Evolutionary conservation across 768 basidiomycete species (phyloP).

Genomic region (Phlegmacium glaucopus): DNA sequence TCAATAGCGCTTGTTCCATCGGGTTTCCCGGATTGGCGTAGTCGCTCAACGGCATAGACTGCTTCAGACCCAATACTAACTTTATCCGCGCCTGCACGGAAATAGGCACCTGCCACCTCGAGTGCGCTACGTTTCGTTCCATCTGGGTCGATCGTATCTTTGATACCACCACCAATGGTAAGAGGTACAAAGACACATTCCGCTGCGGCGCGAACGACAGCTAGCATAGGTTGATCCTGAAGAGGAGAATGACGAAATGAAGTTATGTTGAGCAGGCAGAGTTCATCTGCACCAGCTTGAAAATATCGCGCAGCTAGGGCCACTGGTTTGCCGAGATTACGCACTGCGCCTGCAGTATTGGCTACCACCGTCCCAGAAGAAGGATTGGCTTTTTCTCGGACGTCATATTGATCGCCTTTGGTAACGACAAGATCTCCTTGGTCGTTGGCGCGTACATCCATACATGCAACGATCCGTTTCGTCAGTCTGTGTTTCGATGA

Average conservation of each 20-base stretch:
- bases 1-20: slow-evolving; percentile 88
- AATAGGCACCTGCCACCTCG: slow-evolving; percentile 95
- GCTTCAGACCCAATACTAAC: slow-evolving; percentile 97
- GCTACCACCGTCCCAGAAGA: slow-evolving; percentile 24
- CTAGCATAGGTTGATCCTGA: slow-evolving; percentile 96
- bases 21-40: slow-evolving; percentile 49
- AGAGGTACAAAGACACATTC: slow-evolving; percentile 94
- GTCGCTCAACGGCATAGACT: slow-evolving; percentile 86
- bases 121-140: slow-evolving; percentile 83
- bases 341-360: slow-evolving; percentile 69
- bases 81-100: slow-evolving; percentile 97
- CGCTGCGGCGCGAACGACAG: slow-evolving; percentile 87
- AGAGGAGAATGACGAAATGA: slow-evolving; percentile 97
- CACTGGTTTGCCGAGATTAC: slow-evolving; percentile 97
- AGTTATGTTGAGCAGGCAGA: slow-evolving; percentile 98
- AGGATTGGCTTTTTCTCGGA: slow-evolving; percentile 69
- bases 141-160: slow-evolving; percentile 93
- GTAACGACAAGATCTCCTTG: slow-evolving; percentile 96
- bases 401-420: slow-evolving; percentile 99
- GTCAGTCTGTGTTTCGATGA: slow-evolving; percentile 66
- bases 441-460: slow-evolving; percentile 97
- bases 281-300: slow-evolving; percentile 86
- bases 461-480: slow-evolving; percentile 93
- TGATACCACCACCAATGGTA: slow-evolving; percentile 98
- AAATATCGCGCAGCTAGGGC: slow-evolving; percentile 87